Conservation (phyloP, 2,329 filamentous ascomycete species). For the Gliomastix tumulicola region DNA sequence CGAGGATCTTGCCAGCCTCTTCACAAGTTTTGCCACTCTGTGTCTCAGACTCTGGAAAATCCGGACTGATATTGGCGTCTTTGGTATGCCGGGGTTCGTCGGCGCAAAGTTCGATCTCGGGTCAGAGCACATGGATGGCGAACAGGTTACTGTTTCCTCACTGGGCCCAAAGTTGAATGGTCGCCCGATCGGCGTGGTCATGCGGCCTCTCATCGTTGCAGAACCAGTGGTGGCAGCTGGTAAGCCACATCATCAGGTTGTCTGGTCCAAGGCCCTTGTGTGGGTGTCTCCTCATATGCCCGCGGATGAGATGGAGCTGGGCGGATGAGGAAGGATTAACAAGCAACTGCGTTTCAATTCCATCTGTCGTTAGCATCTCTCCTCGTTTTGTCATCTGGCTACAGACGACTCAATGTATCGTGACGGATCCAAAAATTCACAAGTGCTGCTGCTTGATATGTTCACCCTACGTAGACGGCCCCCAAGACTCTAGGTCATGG, state of each 20-base stretch:
- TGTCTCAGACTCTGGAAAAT: not conserved
- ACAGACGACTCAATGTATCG: no score
- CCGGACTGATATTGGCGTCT: not conserved
- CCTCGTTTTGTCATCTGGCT: no score
- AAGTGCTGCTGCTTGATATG: no score
- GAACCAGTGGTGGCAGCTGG: not conserved
- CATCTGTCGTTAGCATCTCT: no score
- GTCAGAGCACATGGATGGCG: not conserved
- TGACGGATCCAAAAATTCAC: no score
- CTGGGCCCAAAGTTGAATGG: not conserved
- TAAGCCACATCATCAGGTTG: not conserved
- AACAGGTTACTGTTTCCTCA: not conserved
- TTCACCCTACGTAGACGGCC: no score
- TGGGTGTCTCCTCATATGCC: not conserved
- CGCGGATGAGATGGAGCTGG: not conserved
- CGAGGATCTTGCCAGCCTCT: not conserved
- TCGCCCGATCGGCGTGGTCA: not conserved
- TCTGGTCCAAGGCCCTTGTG: not conserved
- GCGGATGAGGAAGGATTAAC: no score
- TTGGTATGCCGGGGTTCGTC: not conserved
- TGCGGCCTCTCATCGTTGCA: not conserved
- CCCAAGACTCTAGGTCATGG: no score
- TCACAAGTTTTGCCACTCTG: not conserved
- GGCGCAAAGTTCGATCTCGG: not conserved
- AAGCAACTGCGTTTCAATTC: no score